Conservation (phyloP, 768 basidiomycete genomes). For the Termitomyces sp. region DNA sequence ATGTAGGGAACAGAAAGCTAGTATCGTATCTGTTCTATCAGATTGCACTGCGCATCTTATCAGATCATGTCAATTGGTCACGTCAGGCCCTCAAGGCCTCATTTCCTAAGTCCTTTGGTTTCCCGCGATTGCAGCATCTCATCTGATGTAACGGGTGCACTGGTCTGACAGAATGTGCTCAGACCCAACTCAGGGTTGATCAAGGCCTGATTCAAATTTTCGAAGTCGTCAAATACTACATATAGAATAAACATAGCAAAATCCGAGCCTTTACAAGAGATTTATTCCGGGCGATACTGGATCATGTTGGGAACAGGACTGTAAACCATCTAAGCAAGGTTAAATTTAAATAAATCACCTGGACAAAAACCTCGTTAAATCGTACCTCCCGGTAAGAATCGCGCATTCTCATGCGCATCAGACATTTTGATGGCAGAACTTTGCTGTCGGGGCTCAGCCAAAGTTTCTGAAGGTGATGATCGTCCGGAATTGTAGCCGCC, state of each 20-base stretch:
- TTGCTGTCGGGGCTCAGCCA: conserved; percentile 42
- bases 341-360: not conserved
- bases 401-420: conserved; percentile 56
- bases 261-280: not conserved
- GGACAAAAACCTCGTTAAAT: not conserved
- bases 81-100: no score
- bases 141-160: no score
- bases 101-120: no score
- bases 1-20: not conserved
- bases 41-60: not conserved
- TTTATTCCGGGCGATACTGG: conserved; percentile 35
- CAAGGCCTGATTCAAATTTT: no score
- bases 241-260: not conserved
- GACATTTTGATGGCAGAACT: conserved; percentile 49
- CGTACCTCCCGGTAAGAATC: conserved; percentile 54
- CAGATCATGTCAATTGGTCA: not conserved
- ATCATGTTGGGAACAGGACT: conserved; percentile 53
- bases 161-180: no score
- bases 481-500: conserved; percentile 37
- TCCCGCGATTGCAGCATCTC: conserved; percentile 9
- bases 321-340: conserved; percentile 42
- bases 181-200: no score
- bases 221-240: not conserved
- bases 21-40: no score
- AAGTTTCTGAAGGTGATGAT: conserved; percentile 40